phyloP scores from a whole-genome alignment of 345 rosid species.

The Limnanthes douglasii region DNA sequence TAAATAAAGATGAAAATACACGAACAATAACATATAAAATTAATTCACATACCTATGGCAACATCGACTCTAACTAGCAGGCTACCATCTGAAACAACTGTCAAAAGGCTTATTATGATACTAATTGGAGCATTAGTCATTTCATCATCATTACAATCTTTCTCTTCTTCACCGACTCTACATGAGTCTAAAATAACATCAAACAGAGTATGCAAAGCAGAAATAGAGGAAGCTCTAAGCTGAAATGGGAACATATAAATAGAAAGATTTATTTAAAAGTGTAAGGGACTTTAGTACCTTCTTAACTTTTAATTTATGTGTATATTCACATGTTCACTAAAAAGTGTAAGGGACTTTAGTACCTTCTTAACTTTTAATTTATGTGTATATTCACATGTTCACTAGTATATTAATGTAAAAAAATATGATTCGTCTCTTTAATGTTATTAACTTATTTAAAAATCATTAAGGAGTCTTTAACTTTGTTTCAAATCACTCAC shows the following conservation, averaged over 20 bases:
- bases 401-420: too few species aligned
- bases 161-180: conserved; percentile 43
- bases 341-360: too few species aligned
- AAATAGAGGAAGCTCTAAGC: conserved; percentile 77
- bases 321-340: too few species aligned
- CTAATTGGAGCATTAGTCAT: conserved; percentile 44
- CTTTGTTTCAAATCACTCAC: too few species aligned
- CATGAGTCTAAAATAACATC: conserved; percentile 46
- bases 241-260: conserved; percentile 13
- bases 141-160: conserved; percentile 67
- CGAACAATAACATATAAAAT: too few species aligned
- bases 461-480: too few species aligned
- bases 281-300: too few species aligned
- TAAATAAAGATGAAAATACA: background rate
- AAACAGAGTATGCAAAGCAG: conserved; percentile 60
- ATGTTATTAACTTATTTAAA: too few species aligned
- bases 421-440: too few species aligned
- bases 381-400: too few species aligned
- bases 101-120: conserved; percentile 44
- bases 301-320: too few species aligned
- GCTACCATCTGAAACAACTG: conserved; percentile 60
- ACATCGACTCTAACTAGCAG: conserved; percentile 76
- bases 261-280: background rate
- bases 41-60: conserved; percentile 48
- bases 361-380: too few species aligned